A percentile compares a stretch with the other conserved stretches of the same genome.
Evolutionary conservation across 2,329 filamentous ascomycete genomes (phyloP).

Genomic region (Xylogone sp.): DNA sequence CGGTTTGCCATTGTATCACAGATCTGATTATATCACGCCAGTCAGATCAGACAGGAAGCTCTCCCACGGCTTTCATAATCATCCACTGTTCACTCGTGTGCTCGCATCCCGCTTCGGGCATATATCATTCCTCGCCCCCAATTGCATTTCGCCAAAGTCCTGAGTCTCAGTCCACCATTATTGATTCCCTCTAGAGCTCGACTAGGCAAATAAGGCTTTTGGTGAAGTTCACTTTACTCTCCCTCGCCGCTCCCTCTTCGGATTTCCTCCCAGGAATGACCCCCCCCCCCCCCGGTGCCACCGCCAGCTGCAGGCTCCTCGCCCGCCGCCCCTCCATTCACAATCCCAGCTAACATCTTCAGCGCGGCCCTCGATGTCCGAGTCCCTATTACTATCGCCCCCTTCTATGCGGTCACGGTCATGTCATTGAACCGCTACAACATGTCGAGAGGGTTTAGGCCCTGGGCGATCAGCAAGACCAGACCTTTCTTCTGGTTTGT

Average conservation of each 20-base stretch:
- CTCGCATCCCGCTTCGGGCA: too few species aligned
- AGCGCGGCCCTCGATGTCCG: conserved; percentile 57
- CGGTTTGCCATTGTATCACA: too few species aligned
- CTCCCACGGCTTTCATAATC: background rate
- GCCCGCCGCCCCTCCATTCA: conserved; percentile 59
- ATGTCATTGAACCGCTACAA: conserved; percentile 80
- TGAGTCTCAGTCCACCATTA: too few species aligned
- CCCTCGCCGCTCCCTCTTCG: conserved; percentile 60
- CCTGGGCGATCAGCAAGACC: conserved; percentile 85
- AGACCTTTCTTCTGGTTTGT: conserved; percentile 76
- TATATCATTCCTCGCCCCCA: too few species aligned
- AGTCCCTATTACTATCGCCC: conserved; percentile 73
- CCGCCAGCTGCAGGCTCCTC: conserved; percentile 48
- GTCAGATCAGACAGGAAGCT: conserved; percentile 2
- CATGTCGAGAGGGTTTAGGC: conserved; percentile 70
- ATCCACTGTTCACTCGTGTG: too few species aligned
- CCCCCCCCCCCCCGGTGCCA: conserved; percentile 53
- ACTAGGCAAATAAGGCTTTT: background rate
- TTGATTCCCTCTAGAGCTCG: too few species aligned
- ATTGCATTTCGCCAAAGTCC: background rate
- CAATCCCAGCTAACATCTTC: conserved; percentile 62
- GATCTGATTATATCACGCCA: background rate
- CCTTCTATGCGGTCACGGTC: conserved; percentile 75
- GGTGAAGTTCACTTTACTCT: conserved; percentile 41
- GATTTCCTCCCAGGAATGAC: conserved; percentile 60